Base-by-base conservation (phyloP, 2,329 filamentous ascomycete genomes). In the Westerdykella ornata region DNA sequence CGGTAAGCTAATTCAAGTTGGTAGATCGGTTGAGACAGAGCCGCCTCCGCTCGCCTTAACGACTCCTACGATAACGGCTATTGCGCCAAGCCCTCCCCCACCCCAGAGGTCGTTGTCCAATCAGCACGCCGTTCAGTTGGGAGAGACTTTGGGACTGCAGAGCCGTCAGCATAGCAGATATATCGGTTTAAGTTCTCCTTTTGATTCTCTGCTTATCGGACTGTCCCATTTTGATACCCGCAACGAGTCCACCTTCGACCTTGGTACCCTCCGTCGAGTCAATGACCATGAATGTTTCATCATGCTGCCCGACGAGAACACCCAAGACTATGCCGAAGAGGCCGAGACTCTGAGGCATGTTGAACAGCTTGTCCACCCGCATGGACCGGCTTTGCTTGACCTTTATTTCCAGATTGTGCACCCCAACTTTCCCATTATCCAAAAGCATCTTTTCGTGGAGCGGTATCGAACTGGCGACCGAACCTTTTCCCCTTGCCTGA, bases 331-430 rank as follows among this genome's bases (percentile, higher is more conserved):
- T 59, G 81, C 85, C 56, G 84, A 85, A 65, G 75, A 85, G 51
- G 68, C 72, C 35, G 77, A 84, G 39, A 82, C 87, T 51, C 68
- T 80, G 49, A 80, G 83, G 49, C 80, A 80, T 48, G 81, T 94
- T 54, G 85, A 94, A 68, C 76, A 77, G 41, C 73, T 88, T 31
- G 83, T 94, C 26, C 76, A 80, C 16, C 84, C 85, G 3, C 78
- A 92, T 62, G 87, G 87, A n/a, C 80, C 80, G 41, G 77, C 77
- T 39, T 70, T 94, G 43, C 77, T 94, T 51, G 82, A 88, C 52
- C 70, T 92, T 30, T 94, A 89, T 71, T 94, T 94, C 60, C 76
- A 78, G 46, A 76, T 85, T 46, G 81, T 92, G 16, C 87, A 92
- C 61, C 85, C 85, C 0, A 83, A 77, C 51, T 89, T 88, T 55